Conservation (phyloP, 2,329 filamentous ascomycete species). For the Colletotrichum viniferum region DNA sequence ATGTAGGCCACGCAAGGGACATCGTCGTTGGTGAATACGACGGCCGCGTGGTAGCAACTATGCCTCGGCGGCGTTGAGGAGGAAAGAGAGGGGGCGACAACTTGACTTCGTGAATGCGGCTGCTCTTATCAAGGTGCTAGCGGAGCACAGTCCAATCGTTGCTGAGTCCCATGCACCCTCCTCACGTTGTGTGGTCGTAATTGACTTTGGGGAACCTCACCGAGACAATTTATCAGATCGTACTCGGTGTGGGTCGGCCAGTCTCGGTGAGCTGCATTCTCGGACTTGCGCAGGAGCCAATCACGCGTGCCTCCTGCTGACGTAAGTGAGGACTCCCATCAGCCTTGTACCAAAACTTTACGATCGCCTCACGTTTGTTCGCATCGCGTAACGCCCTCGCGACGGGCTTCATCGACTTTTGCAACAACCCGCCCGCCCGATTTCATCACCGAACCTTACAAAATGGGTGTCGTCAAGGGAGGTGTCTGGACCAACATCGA, state of each 20-base stretch:
- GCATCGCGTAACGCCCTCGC: neutral
- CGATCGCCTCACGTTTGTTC: neutral
- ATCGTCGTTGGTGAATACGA: neutral
- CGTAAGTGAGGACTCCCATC: neutral
- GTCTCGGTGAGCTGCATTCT: neutral
- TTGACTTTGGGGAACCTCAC: neutral
- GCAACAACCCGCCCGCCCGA: neutral
- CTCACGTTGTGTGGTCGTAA: neutral
- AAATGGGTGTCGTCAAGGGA: slow-evolving; percentile 76
- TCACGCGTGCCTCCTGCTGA: neutral
- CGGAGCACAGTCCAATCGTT: neutral
- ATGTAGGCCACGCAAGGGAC: neutral
- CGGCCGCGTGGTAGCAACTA: neutral
- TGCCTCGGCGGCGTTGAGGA: neutral
- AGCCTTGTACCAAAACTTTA: slow-evolving; percentile 19
- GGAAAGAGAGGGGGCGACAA: neutral
- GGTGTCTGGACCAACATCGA: slow-evolving; percentile 79
- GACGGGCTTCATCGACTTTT: slow-evolving; percentile 2
- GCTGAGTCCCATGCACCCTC: neutral
- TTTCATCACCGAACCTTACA: slow-evolving; percentile 26
- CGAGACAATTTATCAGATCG: neutral
- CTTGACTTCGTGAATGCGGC: neutral
- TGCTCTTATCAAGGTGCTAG: neutral
- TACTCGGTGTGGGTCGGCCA: neutral
- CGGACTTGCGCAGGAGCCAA: neutral